Base-by-base conservation (phyloP, 805 yeast species). In the Lachancea quebecensis region DNA sequence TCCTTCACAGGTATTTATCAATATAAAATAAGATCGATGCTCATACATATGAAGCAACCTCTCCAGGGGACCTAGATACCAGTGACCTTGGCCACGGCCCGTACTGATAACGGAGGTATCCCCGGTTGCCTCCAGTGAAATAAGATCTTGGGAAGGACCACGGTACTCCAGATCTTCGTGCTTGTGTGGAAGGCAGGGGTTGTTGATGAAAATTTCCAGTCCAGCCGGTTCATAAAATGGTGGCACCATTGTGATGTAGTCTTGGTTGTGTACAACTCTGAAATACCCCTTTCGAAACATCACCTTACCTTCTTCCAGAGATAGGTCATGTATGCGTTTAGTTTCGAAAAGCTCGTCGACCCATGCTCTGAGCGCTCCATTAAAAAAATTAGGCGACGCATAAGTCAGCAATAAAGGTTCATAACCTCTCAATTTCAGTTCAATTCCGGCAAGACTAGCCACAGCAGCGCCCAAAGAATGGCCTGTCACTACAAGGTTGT, bases 391-490 rank as follows among this genome's bases (percentile, higher is more conserved):
- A 0, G 91, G 87, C 11, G 78, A 73, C 1, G 82, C 93, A 63
- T 66, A 79, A 1, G 84, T 70, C 15, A 82, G 61, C 1, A 82
- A 76, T 34, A 72, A 57, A 0, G 85, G 82, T 7, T 74, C 59
- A 46, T 65, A 66, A 0, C 86, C 87, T 56, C 75, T 50, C 15
- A 77, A 54, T 45, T 72, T 64, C 39, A 81, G 68, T 54, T 85
- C 93, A 17, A 79, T 68, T 0, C 84, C 91, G 8, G 77, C 72
- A 30, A 85, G 62, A 3, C 71, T 63, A 1, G 89, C 82, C 42
- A 82, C 60, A 0, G 90, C 89, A 6, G 82, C 95, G 2, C 89
- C 90, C 35, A 85, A 62, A 0, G 93, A 85, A 62, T 86, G 95
- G 0, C 95, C 95, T 1, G 80, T 67, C 1, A 82, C 70, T 1